Evolutionary conservation across 139 green algal genomes (phyloP).

Genomic region (Diplosphaera chodatii): DNA sequence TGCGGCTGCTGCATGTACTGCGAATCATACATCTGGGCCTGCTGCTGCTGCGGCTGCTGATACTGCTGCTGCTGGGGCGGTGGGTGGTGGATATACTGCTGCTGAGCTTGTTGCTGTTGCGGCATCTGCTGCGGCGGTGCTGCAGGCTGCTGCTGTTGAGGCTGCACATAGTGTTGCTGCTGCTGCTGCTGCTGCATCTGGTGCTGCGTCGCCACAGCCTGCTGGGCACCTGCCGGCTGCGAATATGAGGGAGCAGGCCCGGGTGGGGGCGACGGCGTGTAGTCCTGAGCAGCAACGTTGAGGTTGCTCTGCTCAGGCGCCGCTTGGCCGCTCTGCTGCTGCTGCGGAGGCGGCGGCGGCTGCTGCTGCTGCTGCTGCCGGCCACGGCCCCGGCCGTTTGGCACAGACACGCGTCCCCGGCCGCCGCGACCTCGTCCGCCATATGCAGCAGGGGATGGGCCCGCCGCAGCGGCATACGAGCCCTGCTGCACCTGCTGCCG

Average conservation of each 20-base stretch:
- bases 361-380: background rate
- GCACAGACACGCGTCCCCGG: background rate
- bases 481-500: too few species aligned
- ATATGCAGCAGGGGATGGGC: background rate
- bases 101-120: background rate
- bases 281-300: slow-evolving; percentile 16
- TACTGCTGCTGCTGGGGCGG: too few species aligned
- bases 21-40: too few species aligned
- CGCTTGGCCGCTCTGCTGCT: background rate
- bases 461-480: too few species aligned
- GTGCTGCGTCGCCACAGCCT: background rate
- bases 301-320: slow-evolving; percentile 13
- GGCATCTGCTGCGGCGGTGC: background rate
- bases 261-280: background rate
- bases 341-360: background rate
- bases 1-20: background rate
- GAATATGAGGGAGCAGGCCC: background rate
- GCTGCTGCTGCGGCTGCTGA: background rate
- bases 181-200: slow-evolving; percentile 9
- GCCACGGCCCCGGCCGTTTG: background rate
- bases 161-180: background rate
- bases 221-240: background rate
- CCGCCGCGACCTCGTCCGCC: too few species aligned
- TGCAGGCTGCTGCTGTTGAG: too few species aligned
- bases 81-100: background rate